These are phyloP conservation scores for Neofusicoccum umdonicola DNA, from an alignment of 2,329 filamentous ascomycete species.

Conservation along the genomic window DNA sequence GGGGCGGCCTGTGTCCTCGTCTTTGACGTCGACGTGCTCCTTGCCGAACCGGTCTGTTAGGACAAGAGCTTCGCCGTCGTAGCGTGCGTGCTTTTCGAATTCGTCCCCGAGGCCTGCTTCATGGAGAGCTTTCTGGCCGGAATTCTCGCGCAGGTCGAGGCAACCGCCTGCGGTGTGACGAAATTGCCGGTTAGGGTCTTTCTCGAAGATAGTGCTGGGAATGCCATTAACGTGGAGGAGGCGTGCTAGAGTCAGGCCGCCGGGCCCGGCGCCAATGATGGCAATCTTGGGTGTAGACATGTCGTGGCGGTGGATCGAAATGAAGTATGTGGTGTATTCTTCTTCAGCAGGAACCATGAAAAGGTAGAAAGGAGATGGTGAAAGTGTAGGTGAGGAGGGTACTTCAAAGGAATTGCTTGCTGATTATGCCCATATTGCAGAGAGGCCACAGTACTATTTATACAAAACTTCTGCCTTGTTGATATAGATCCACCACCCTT, in stretches of 20 bases:
- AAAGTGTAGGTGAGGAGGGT: background rate
- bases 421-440: background rate
- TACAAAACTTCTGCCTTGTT: background rate
- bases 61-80: slow-evolving; percentile 52
- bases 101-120: slow-evolving; percentile 51
- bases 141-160: slow-evolving; percentile 54
- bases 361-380: background rate
- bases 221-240: slow-evolving; percentile 51
- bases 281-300: slow-evolving; percentile 32
- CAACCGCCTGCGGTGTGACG: slow-evolving; percentile 53
- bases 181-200: slow-evolving; percentile 34
- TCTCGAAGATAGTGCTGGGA: slow-evolving; percentile 51
- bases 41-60: slow-evolving; percentile 42
- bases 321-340: background rate
- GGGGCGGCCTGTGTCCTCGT: slow-evolving; percentile 38
- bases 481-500: background rate
- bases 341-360: background rate
- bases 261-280: slow-evolving; percentile 41
- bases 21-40: slow-evolving; percentile 26
- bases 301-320: slow-evolving; percentile 20
- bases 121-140: slow-evolving; percentile 52
- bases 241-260: slow-evolving; percentile 52
- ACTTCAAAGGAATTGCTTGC: background rate
- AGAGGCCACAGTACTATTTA: background rate
- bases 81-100: slow-evolving; percentile 52